A percentile compares a stretch with the other conserved stretches of the same genome.
phyloP scores from a whole-genome alignment of 345 rosid genomes.

The Murraya koenigii region DNA sequence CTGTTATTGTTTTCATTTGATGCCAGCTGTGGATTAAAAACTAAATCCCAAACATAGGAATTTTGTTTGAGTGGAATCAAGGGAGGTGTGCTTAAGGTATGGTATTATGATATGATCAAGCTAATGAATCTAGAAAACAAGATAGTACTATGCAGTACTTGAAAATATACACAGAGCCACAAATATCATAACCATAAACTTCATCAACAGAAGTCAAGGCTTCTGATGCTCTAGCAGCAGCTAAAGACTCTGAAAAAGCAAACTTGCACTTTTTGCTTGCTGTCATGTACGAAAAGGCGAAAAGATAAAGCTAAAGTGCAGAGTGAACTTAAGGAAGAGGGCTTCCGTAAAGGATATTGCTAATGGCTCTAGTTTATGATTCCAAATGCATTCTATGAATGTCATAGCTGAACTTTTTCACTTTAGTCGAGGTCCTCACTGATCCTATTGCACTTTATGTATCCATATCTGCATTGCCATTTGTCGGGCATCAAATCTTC shows the following conservation, averaged over 20 bases:
- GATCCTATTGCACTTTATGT: neutral
- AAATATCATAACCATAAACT: neutral
- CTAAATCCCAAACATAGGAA: neutral
- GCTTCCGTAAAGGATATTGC: conserved; percentile 5
- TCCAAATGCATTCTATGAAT: conserved; percentile 15
- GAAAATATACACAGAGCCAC: neutral
- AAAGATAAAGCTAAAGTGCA: conserved; percentile 6
- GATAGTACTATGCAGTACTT: neutral
- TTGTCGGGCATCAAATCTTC: conserved; percentile 7
- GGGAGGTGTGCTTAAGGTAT: neutral
- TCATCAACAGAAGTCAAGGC: neutral
- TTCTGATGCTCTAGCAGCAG: neutral
- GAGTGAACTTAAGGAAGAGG: neutral
- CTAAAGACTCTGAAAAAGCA: neutral
- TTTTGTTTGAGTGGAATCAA: neutral
- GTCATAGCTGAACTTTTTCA: conserved; percentile 19
- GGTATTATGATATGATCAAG: neutral
- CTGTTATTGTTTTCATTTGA: too few relatives aligned
- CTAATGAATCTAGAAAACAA: too few relatives aligned
- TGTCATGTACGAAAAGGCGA: neutral
- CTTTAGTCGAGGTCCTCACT: conserved; percentile 17
- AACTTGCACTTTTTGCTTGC: conserved; percentile 17
- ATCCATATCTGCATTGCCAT: conserved; percentile 26
- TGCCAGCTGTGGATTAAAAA: too few relatives aligned
- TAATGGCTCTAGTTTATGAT: conserved; percentile 15